phyloP scores from a whole-genome alignment of 208 protist genomes.

The Leishmania turanica region DNA sequence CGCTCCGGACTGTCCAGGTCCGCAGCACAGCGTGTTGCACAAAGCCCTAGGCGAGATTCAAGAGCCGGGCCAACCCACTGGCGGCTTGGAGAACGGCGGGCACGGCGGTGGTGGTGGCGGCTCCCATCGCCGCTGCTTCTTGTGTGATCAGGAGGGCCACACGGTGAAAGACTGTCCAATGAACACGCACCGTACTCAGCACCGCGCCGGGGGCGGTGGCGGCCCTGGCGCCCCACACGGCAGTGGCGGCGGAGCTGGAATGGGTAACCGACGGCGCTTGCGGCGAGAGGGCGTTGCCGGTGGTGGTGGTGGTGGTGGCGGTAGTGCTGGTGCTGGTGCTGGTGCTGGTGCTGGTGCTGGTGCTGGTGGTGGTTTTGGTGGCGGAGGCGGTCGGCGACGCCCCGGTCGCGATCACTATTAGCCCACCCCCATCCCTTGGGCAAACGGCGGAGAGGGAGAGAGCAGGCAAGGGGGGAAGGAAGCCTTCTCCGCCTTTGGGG shows the following conservation, averaged over 20 bases:
- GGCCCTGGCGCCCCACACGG: constrained; percentile 9
- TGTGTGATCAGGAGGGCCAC: constrained; percentile 84
- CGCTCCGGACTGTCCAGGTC: constrained; percentile 76
- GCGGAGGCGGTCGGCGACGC: constrained; percentile 22
- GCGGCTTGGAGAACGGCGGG: constrained; percentile 47
- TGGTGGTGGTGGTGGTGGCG: background rate
- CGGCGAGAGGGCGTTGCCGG: constrained; percentile 19
- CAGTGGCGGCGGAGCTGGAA: constrained; percentile 10
- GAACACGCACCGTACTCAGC: constrained; percentile 41
- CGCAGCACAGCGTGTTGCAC: constrained; percentile 68
- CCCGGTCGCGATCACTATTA: constrained; percentile 29
- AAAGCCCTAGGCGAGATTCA: constrained; percentile 61
- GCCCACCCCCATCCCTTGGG: background rate
- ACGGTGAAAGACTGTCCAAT: constrained; percentile 74
- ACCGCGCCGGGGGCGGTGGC: constrained; percentile 31
- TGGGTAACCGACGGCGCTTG: constrained; percentile 19
- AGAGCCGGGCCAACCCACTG: constrained; percentile 69
- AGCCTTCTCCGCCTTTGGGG: background rate
- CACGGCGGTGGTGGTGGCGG: constrained; percentile 26
- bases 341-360: background rate
- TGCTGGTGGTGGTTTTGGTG: background rate
- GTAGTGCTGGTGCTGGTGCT: background rate
- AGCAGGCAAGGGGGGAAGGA: background rate
- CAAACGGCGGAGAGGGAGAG: background rate
- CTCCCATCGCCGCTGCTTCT: constrained; percentile 66